A percentile compares a stretch with the other conserved stretches of the same genome.
These are phyloP conservation scores for Ganoderma meredithae DNA, from an alignment of 1,284 basidiomycete genomes.

Conservation along the genomic window DNA sequence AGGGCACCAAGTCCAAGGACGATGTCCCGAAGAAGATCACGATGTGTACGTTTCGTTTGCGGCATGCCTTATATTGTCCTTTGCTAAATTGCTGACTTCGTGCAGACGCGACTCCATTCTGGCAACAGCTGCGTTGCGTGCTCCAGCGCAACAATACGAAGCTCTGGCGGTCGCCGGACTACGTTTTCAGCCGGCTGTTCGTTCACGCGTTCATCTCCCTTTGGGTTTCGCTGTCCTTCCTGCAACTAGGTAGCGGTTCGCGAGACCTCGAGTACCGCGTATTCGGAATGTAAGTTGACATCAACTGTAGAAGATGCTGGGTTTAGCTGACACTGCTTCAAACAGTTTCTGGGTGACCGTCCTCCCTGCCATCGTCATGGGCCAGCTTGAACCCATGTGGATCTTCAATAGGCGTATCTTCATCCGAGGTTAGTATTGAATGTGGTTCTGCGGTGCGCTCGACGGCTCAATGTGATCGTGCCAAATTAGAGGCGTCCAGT, in stretches of 20 bases:
- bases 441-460: not conserved
- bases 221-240: conserved; percentile 85
- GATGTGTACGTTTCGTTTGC: conserved; percentile 35
- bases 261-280: conserved; percentile 87
- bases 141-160: conserved; percentile 77
- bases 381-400: conserved; percentile 87
- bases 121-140: conserved; percentile 82
- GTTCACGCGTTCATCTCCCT: conserved; percentile 81
- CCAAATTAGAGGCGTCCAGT: conserved; percentile 66
- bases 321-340: conserved; percentile 1
- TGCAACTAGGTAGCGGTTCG: conserved; percentile 74
- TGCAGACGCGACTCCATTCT: conserved; percentile 79
- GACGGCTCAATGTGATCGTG: not conserved
- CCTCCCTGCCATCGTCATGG: conserved; percentile 80
- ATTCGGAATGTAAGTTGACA: conserved; percentile 69
- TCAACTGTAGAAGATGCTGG: conserved; percentile 9
- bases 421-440: conserved; percentile 59
- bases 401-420: conserved; percentile 80
- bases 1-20: conserved; percentile 36
- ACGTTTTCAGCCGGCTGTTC: conserved; percentile 85
- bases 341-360: conserved; percentile 73
- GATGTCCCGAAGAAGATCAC: conserved; percentile 34
- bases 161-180: conserved; percentile 86
- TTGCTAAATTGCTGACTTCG: not conserved
- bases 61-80: not conserved